These are phyloP conservation scores for Russula olivacea DNA, from an alignment of 768 basidiomycete species.

Conservation along the genomic window DNA sequence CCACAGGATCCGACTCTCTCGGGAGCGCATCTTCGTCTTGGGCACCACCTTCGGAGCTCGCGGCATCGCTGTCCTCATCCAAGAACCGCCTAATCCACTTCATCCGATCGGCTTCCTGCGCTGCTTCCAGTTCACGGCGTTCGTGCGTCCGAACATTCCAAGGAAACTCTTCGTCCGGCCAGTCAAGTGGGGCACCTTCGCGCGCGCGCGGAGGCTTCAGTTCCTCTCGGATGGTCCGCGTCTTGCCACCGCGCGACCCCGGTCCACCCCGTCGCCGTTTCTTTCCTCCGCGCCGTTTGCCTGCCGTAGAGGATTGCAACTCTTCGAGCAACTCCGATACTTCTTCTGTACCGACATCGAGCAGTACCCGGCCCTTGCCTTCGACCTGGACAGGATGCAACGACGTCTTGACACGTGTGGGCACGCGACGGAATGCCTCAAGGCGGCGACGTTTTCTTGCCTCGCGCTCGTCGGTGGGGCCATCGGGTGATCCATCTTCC, in stretches of 20 bases:
- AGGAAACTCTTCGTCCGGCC: conserved; percentile 75
- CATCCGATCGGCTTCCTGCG: conserved; percentile 55
- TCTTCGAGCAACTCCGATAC: conserved; percentile 29
- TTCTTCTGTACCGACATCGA: conserved; percentile 48
- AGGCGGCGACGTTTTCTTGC: conserved; percentile 60
- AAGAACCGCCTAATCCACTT: conserved; percentile 65
- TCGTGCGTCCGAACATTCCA: conserved; percentile 63
- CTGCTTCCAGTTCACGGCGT: conserved; percentile 44
- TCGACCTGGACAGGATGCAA: conserved; percentile 61
- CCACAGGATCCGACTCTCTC: conserved; percentile 30
- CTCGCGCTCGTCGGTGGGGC: conserved; percentile 45
- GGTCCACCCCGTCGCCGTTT: conserved; percentile 43
- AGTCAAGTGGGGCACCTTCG: conserved; percentile 46
- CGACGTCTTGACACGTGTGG: conserved; percentile 30
- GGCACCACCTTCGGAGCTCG: conserved; percentile 34
- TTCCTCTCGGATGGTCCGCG: conserved; percentile 3
- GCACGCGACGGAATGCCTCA: conserved; percentile 52
- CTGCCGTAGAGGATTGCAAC: conserved; percentile 29
- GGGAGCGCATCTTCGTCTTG: conserved; percentile 34
- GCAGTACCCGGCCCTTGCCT: conserved; percentile 64
- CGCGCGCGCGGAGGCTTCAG: conserved; percentile 5
- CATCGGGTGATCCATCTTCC: conserved; percentile 28
- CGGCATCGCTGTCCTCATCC: conserved; percentile 62
- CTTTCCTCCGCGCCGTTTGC: conserved; percentile 38
- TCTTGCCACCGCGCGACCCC: conserved; percentile 21